Base-by-base conservation (phyloP, 805 yeast species). In the Brettanomyces bruxellensis region DNA sequence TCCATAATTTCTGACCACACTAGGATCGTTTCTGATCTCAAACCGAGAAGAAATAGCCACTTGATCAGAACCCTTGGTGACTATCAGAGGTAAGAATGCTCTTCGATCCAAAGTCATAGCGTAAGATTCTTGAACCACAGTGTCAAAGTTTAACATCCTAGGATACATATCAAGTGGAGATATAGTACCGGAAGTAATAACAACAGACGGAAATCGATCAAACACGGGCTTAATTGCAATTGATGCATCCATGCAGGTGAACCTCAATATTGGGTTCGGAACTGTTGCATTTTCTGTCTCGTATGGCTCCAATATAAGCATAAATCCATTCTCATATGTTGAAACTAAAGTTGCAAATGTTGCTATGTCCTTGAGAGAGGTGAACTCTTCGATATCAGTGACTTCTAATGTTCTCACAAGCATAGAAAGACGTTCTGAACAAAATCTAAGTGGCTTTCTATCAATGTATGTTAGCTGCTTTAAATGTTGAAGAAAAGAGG, bases 91-190 rank as follows among this genome's bases (percentile, higher is more conserved):
- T 56, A 93, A 72, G 63, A 93, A 93, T 0, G 98, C 86, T 51
- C 95, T 71, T 56, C 95, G 78, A 3, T 95, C 89, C 53, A 93
- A 75, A 0, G 99, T 87, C 97, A 93, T 93, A 1, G 97, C 79
- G 60, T 93, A 93, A 0, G 97, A 90, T 60, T 89, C 93, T 64
- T 90, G 96, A 34, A 93, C 74, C 3, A 90, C 95, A 0, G 98
- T 90, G 45, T 86, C 89, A 65, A 93, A 91, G 59, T 89, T 86
- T 50, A 91, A 70, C 98, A 91, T 91, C 56, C 87, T 83, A 5
- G 99, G 99, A 62, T 93, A 93, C 99, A 93, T 93, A 59, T 93
- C 98, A 62, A 93, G 76, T 1, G 99, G 99, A 0, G 98, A 91
- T 42, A 93, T 93, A 13, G 99, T 93, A 54, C 99, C 99, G 0